phyloP scores from a whole-genome alignment of 805 yeast genomes.

The Nakazawaea ernobii region DNA sequence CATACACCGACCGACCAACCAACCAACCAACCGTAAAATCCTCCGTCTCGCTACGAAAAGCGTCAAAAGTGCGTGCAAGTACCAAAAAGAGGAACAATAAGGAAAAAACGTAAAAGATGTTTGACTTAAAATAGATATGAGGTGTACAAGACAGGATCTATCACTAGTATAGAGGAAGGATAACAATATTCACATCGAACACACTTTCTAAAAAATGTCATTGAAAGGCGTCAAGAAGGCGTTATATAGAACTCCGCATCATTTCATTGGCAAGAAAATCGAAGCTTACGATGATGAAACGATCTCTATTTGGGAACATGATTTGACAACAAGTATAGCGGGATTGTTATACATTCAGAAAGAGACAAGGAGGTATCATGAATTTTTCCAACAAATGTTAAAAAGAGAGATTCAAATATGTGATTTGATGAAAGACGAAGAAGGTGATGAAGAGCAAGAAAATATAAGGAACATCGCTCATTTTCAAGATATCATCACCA shows the following conservation, averaged over 20 bases:
- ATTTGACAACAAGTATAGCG: conserved; percentile 32
- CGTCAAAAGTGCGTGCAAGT: too few relatives aligned
- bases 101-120: too few relatives aligned
- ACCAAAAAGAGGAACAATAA: too few relatives aligned
- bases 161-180: too few relatives aligned
- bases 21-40: too few relatives aligned
- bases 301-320: conserved; percentile 37
- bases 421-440: conserved; percentile 21
- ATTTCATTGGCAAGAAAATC: conserved; percentile 24
- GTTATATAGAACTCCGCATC: conserved; percentile 29
- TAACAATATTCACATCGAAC: too few relatives aligned
- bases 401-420: conserved; percentile 18
- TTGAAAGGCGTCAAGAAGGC: conserved; percentile 30
- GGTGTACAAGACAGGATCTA: too few relatives aligned
- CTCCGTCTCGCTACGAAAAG: too few relatives aligned
- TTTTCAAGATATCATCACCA: conserved; percentile 20
- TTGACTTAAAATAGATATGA: too few relatives aligned
- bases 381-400: conserved; percentile 22
- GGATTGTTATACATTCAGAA: conserved; percentile 35
- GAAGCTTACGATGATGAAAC: conserved; percentile 30
- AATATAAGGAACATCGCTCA: conserved; percentile 25
- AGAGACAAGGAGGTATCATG: conserved; percentile 25
- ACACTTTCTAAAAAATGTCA: conserved; percentile 13
- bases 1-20: too few relatives aligned
- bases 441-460: conserved; percentile 21